phyloP scores from a whole-genome alignment of 306 rosid genomes.

The Calophaca sinica region DNA sequence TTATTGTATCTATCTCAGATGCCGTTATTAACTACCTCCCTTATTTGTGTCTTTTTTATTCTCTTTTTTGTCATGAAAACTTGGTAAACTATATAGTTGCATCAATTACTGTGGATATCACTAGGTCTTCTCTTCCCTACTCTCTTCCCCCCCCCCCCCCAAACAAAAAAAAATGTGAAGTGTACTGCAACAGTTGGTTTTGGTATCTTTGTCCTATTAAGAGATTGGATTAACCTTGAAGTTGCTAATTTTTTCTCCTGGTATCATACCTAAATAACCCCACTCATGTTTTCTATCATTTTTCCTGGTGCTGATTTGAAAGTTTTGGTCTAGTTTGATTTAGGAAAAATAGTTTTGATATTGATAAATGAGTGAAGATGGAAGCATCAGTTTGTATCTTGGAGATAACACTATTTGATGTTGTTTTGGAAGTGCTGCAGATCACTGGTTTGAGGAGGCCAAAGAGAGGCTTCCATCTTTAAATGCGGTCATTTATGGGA shows the following conservation, averaged over 20 bases:
- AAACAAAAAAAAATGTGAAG: neutral
- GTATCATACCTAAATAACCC: conserved; percentile 13
- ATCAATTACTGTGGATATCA: too few relatives aligned
- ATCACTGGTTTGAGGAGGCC: conserved; percentile 92
- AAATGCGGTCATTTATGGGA: conserved; percentile 90
- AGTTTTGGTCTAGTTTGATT: conserved; percentile 40
- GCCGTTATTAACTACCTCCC: too few relatives aligned
- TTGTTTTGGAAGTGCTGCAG: conserved; percentile 94
- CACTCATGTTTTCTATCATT: neutral
- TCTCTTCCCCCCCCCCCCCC: too few relatives aligned
- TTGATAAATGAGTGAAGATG: conserved; percentile 21
- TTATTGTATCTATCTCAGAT: too few relatives aligned
- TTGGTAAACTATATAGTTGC: too few relatives aligned
- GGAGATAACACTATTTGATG: conserved; percentile 58
- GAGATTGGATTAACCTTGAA: conserved; percentile 19
- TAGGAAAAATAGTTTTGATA: conserved; percentile 32
- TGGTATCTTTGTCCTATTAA: conserved; percentile 16
- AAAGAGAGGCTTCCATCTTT: conserved; percentile 71
- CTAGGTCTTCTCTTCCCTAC: too few relatives aligned
- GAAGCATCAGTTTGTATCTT: conserved; percentile 27
- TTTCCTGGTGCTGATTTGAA: conserved; percentile 32
- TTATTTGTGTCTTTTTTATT: too few relatives aligned
- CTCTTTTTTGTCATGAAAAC: too few relatives aligned
- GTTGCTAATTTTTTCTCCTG: conserved; percentile 23
- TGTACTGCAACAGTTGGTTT: conserved; percentile 28